Conservation (phyloP, 495 filamentous ascomycete species). For the Poronia punctata region DNA sequence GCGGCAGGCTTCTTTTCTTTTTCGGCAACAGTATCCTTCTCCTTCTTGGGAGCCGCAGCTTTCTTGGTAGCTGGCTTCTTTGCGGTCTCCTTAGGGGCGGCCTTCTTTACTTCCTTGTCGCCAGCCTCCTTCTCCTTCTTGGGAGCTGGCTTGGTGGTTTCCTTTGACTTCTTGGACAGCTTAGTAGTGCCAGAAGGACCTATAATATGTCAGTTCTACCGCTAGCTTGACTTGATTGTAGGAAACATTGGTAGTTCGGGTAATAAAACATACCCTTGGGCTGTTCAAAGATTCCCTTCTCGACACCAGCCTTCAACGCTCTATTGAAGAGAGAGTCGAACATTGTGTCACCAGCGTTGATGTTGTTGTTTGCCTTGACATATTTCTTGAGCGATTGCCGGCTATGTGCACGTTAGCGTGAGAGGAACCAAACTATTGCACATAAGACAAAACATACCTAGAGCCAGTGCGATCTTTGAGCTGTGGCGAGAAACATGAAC, state of each 20-base stretch:
- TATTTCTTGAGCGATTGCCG: constrained; percentile 98
- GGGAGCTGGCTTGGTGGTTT: constrained; percentile 38
- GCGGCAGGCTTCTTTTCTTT: constrained; percentile 43
- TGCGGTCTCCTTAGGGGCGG: constrained; percentile 30
- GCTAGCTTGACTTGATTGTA: neutral
- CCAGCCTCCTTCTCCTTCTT: constrained; percentile 41
- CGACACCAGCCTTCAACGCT: constrained; percentile 81
- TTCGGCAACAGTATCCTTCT: constrained; percentile 47
- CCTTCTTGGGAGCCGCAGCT: constrained; percentile 34
- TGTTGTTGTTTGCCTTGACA: constrained; percentile 90
- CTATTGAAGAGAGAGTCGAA: constrained; percentile 94
- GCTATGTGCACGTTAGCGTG: constrained; percentile 49
- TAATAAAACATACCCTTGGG: constrained; percentile 73
- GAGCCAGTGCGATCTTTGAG: constrained; percentile 61
- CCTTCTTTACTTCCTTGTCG: constrained; percentile 40
- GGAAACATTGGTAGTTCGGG: constrained; percentile 1
- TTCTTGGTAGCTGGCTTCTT: constrained; percentile 39
- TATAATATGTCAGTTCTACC: constrained; percentile 29
- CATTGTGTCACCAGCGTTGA: constrained; percentile 59
- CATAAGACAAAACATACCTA: constrained; percentile 42
- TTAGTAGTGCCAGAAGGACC: constrained; percentile 92
- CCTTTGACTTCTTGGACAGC: constrained; percentile 77
- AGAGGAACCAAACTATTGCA: neutral
- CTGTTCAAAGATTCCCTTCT: constrained; percentile 81
- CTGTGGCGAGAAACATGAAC: constrained; percentile 33